These are phyloP conservation scores for Rosa chinensis DNA, from an alignment of 306 rosid species.

Conservation along the genomic window DNA sequence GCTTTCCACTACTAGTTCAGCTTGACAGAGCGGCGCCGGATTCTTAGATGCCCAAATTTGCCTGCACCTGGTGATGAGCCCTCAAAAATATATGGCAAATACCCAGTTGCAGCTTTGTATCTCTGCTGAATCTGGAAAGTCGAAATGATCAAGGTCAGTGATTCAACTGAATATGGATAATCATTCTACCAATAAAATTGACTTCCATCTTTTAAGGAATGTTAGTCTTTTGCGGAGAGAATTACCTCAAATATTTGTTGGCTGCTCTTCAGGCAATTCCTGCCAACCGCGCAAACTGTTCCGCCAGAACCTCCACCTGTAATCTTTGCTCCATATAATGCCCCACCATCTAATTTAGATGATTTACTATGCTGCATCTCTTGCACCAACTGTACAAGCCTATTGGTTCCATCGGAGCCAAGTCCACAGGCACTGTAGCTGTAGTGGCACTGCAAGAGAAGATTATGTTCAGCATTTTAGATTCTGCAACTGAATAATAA, in stretches of 20 bases:
- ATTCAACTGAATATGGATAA: background rate
- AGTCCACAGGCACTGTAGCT: conserved; percentile 90
- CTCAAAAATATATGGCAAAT: conserved; percentile 73
- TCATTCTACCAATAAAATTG: background rate
- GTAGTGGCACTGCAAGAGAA: conserved; percentile 73
- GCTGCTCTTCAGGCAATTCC: conserved; percentile 66
- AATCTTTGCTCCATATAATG: conserved; percentile 82
- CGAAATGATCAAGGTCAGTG: background rate
- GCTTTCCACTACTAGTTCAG: background rate
- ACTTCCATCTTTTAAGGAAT: background rate
- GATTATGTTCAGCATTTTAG: background rate
- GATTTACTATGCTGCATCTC: conserved; percentile 64
- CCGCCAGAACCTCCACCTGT: conserved; percentile 98
- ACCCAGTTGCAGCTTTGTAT: conserved; percentile 81
- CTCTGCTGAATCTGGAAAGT: conserved; percentile 73
- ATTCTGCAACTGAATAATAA: background rate
- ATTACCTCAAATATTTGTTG: conserved; percentile 78
- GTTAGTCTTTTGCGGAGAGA: background rate
- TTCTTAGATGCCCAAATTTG: conserved; percentile 71
- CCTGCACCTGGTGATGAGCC: conserved; percentile 96
- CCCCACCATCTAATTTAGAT: conserved; percentile 60
- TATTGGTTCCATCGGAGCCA: conserved; percentile 88
- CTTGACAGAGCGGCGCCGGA: conserved; percentile 45
- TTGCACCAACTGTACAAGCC: conserved; percentile 86
- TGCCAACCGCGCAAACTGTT: conserved; percentile 84